Conservation (phyloP, 306 rosid species). For the Prunus persica region DNA sequence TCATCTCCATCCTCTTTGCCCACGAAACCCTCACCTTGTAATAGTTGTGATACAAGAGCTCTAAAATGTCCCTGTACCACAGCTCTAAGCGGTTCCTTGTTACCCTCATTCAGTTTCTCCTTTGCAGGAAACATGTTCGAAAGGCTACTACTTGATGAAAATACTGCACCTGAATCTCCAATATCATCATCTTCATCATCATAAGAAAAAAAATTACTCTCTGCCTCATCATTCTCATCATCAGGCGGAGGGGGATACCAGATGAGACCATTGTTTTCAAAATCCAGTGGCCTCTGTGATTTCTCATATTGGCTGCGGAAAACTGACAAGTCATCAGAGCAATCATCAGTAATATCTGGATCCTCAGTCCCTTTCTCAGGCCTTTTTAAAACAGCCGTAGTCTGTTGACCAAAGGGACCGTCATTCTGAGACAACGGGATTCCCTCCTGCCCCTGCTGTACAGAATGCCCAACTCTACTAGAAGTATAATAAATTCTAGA, state of each 20-base stretch:
- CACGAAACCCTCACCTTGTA: slow-evolving; percentile 74
- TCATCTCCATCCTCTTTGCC: slow-evolving; percentile 55
- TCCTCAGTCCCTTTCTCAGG: slow-evolving; percentile 52
- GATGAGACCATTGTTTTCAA: slow-evolving; percentile 73
- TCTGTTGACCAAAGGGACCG: slow-evolving; percentile 48
- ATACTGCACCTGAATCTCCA: slow-evolving; percentile 78
- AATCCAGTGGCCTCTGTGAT: slow-evolving; percentile 71
- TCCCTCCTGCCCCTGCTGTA: slow-evolving; percentile 59
- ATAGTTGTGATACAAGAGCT: slow-evolving; percentile 88
- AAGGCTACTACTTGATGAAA: slow-evolving; percentile 73
- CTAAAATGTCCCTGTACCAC: slow-evolving; percentile 88
- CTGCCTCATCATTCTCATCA: slow-evolving; percentile 65
- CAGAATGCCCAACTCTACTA: slow-evolving; percentile 49
- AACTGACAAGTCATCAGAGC: slow-evolving; percentile 63
- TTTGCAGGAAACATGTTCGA: slow-evolving; percentile 64
- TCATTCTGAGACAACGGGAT: slow-evolving; percentile 37
- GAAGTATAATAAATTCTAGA: slow-evolving; percentile 66
- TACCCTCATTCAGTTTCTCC: slow-evolving; percentile 66
- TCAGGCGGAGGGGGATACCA: slow-evolving; percentile 94
- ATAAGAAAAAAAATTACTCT: slow-evolving; percentile 57
- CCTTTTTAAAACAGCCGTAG: slow-evolving; percentile 64
- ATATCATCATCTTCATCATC: slow-evolving; percentile 91
- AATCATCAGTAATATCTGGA: slow-evolving; percentile 56
- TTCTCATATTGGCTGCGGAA: slow-evolving; percentile 45
- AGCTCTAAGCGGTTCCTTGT: slow-evolving; percentile 74